Percentiles rank a stretch among this genome's conserved stretches.
Evolutionary conservation across 345 rosid genomes (phyloP).

Genomic region (Brassica carinata): DNA sequence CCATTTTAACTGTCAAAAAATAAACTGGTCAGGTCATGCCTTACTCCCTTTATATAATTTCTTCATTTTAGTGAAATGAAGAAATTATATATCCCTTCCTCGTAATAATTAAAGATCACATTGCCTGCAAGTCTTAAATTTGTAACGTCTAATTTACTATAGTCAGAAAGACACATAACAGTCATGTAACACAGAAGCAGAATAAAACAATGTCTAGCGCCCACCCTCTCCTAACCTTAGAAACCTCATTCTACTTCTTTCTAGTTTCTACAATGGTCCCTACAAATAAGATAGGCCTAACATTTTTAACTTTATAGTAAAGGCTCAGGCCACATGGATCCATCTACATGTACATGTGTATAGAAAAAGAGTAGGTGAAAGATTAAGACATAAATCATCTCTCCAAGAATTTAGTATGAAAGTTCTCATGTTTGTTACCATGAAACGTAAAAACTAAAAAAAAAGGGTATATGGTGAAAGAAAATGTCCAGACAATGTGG

Average conservation of each 20-base stretch:
- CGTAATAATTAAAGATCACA: conserved; percentile 24
- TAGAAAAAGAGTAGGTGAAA: conserved; percentile 27
- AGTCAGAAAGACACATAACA: conserved; percentile 14
- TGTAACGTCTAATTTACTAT: conserved; percentile 5
- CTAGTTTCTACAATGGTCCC: conserved; percentile 39
- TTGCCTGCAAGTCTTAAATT: conserved; percentile 23
- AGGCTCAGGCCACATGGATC: conserved; percentile 33
- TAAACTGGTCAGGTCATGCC: conserved; percentile 17
- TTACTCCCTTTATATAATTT: too few relatives aligned
- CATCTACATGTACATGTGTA: conserved; percentile 1
- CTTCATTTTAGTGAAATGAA: conserved; percentile 7
- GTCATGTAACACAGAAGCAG: conserved; percentile 19
- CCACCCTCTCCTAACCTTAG: conserved; percentile 28
- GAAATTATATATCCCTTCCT: conserved; percentile 16
- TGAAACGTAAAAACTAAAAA: conserved; percentile 14
- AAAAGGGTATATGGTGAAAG: conserved; percentile 15
- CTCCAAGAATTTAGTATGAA: conserved; percentile 29
- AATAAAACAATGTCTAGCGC: conserved; percentile 31
- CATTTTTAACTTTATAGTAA: conserved; percentile 26
- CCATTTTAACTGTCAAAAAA: conserved; percentile 61
- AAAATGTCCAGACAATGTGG: neutral
- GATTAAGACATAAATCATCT: conserved; percentile 29
- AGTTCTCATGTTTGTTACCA: conserved; percentile 15
- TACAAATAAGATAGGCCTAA: conserved; percentile 33
- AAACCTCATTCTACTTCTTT: conserved; percentile 31